phyloP scores from a whole-genome alignment of 75 land plant genomes.

The Selaginella tamariscina region DNA sequence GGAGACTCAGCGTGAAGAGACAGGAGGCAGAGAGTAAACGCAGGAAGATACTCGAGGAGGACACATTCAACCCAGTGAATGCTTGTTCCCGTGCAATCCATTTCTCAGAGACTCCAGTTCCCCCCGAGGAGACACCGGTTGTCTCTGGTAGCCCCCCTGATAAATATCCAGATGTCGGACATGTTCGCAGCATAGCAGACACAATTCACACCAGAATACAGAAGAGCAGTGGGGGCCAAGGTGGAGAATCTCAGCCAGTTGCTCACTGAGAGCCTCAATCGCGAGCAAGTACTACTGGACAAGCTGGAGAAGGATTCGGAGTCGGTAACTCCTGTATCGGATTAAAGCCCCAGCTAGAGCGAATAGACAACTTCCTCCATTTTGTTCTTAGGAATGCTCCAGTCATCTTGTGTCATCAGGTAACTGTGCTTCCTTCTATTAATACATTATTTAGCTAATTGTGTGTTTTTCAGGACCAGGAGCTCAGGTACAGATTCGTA shows the following conservation, averaged over 20 bases:
- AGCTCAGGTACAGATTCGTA: constrained; percentile 71
- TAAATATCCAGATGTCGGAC: not conserved
- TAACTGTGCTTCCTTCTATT: constrained; percentile 14
- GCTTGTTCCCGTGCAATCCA: constrained; percentile 4
- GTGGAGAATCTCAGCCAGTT: constrained; percentile 38
- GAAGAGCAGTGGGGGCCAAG: too few relatives aligned
- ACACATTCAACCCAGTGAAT: constrained; percentile 38
- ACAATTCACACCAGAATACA: constrained; percentile 14
- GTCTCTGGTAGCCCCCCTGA: not conserved
- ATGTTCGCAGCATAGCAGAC: constrained; percentile 4
- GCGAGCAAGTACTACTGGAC: constrained; percentile 45
- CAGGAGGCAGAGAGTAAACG: constrained; percentile 49
- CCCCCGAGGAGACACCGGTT: not conserved
- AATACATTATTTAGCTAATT: not conserved
- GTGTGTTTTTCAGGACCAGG: constrained; percentile 49
- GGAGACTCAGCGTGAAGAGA: constrained; percentile 41
- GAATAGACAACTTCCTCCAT: constrained; percentile 74
- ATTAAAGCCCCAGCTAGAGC: constrained; percentile 50
- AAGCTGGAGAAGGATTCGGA: constrained; percentile 49
- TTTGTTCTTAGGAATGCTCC: constrained; percentile 74
- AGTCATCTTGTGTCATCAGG: constrained; percentile 76
- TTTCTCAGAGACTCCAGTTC: not conserved
- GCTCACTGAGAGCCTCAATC: constrained; percentile 46
- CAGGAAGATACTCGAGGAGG: constrained; percentile 53
- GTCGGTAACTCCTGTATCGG: constrained; percentile 25